phyloP scores from a whole-genome alignment of 768 basidiomycete genomes.

The Tricholoma sp. region DNA sequence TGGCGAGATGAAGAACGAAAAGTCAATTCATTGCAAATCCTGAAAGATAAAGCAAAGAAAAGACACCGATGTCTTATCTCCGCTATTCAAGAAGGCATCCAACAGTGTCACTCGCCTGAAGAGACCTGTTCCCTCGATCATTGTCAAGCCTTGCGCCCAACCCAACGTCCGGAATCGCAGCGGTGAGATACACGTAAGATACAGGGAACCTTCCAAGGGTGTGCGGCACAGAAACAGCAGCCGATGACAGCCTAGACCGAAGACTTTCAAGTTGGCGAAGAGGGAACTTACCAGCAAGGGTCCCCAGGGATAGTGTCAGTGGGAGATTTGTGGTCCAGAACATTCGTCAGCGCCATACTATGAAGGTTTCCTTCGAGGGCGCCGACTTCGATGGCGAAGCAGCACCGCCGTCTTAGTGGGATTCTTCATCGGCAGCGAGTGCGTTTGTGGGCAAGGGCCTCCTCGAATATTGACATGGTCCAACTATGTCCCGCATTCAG shows the following conservation, averaged over 20 bases:
- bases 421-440: too few relatives aligned
- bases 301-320: background rate
- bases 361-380: background rate
- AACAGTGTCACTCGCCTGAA: background rate
- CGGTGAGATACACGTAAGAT: background rate
- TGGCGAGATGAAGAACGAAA: background rate
- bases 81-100: background rate
- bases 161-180: background rate
- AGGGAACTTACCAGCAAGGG: background rate
- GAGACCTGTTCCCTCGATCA: background rate
- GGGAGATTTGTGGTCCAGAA: background rate
- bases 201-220: background rate
- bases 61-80: background rate
- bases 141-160: background rate
- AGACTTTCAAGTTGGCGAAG: background rate
- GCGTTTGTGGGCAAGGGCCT: too few relatives aligned
- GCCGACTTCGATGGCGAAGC: background rate
- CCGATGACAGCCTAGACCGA: background rate
- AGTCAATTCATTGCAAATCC: background rate
- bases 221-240: background rate
- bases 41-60: background rate
- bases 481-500: background rate
- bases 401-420: background rate
- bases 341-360: background rate
- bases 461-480: background rate